Evolutionary conservation across 495 filamentous ascomycete species (phyloP).

Genomic region (Penicillium ochrochloron): DNA sequence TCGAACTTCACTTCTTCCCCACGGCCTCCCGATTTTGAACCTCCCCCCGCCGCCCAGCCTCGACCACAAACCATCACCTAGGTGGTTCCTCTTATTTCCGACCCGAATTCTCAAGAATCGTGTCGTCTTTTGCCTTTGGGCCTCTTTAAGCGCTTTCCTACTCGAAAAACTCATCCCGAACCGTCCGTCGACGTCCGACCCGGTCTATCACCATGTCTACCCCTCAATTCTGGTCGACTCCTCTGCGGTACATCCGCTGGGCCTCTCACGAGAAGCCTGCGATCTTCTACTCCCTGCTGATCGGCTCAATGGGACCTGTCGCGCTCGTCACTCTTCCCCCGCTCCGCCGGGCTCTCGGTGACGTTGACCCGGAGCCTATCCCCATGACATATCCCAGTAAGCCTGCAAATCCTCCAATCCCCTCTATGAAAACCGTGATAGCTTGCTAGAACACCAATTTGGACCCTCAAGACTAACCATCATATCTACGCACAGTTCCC

Average conservation of each 20-base stretch:
- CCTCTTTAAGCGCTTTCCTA: constrained; percentile 10
- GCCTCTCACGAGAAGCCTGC: constrained; percentile 84
- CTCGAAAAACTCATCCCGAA: constrained; percentile 22
- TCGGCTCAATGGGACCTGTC: constrained; percentile 75
- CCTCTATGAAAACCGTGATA: not conserved
- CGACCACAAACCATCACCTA: constrained; percentile 17
- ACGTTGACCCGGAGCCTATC: constrained; percentile 68
- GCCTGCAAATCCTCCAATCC: constrained; percentile 26
- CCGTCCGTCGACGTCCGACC: constrained; percentile 24
- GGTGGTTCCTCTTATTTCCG: constrained; percentile 7
- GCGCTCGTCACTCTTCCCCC: constrained; percentile 70
- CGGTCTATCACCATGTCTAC: constrained; percentile 57
- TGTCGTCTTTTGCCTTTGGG: constrained; percentile 12
- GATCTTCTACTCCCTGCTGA: constrained; percentile 78
- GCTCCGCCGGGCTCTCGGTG: constrained; percentile 68
- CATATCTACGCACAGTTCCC: constrained; percentile 61
- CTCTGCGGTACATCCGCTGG: constrained; percentile 85
- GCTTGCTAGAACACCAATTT: not conserved
- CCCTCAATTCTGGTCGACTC: constrained; percentile 82
- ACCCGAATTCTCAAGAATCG: constrained; percentile 4
- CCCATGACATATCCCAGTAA: constrained; percentile 92
- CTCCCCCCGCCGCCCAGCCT: constrained; percentile 15
- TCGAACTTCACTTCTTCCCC: constrained; percentile 36
- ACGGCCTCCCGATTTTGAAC: constrained; percentile 30
- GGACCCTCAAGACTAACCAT: constrained; percentile 14